phyloP scores from a whole-genome alignment of 2,329 filamentous ascomycete genomes.

The Peltaster fructicola region DNA sequence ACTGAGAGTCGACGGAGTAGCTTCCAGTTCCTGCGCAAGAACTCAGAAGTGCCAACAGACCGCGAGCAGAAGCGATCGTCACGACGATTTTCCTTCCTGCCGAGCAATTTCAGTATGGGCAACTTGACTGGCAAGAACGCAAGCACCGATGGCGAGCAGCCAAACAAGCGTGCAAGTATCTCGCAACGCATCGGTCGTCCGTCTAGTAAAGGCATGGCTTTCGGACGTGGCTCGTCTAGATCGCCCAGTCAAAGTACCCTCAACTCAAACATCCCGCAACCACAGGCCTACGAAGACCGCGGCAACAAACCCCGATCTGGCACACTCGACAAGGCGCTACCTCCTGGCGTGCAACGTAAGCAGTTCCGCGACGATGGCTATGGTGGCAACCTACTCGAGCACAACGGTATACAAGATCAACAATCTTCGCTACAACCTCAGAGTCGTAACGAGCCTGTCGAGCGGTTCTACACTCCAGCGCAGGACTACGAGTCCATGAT shows the following conservation, averaged over 20 bases:
- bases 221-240: slow-evolving; percentile 25
- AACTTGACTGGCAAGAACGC: slow-evolving; percentile 21
- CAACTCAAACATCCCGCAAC: slow-evolving; percentile 24
- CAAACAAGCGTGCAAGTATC: slow-evolving; percentile 11
- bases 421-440: background rate
- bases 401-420: background rate
- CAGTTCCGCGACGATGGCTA: slow-evolving; percentile 17
- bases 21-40: slow-evolving; percentile 32
- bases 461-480: slow-evolving; percentile 17
- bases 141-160: slow-evolving; percentile 18
- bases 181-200: slow-evolving; percentile 16
- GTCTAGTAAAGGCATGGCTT: slow-evolving; percentile 23
- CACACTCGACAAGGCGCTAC: slow-evolving; percentile 13
- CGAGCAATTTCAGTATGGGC: slow-evolving; percentile 29
- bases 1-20: slow-evolving; percentile 31
- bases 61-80: slow-evolving; percentile 21
- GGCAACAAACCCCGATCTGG: slow-evolving; percentile 6
- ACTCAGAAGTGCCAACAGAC: slow-evolving; percentile 19
- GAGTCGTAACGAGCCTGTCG: slow-evolving; percentile 10
- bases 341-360: slow-evolving; percentile 13
- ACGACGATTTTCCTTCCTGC: slow-evolving; percentile 33
- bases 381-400: slow-evolving; percentile 7
- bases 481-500: slow-evolving; percentile 6
- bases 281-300: slow-evolving; percentile 26
- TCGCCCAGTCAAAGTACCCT: slow-evolving; percentile 29